phyloP scores from a whole-genome alignment of 768 basidiomycete genomes.

The Rubroboletus satanas region DNA sequence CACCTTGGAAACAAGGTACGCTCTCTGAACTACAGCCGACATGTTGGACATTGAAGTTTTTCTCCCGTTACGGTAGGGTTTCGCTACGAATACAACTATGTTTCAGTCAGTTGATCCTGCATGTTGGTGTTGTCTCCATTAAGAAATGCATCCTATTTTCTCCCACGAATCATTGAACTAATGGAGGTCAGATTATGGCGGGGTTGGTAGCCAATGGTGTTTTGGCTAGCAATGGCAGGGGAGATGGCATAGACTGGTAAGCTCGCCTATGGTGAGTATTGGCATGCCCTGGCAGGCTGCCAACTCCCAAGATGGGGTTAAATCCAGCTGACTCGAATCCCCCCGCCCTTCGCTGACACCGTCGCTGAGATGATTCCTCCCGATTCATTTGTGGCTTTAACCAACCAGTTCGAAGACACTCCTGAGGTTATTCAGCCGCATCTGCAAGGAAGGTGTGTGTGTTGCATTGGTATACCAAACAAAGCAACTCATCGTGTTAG shows the following conservation, averaged over 20 bases:
- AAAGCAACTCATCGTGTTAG: neutral
- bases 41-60: neutral
- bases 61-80: neutral
- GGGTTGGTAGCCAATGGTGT: conserved; percentile 1
- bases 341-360: neutral
- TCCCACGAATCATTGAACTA: conserved; percentile 8
- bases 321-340: neutral
- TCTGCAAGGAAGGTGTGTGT: neutral
- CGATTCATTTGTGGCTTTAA: fast-evolving
- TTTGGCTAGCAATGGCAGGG: neutral
- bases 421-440: neutral
- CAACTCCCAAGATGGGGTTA: conserved; percentile 4
- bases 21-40: neutral
- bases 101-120: neutral
- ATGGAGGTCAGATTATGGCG: neutral
- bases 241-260: neutral
- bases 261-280: neutral
- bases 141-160: neutral
- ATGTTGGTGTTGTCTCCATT: neutral
- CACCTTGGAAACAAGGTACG: neutral
- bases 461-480: neutral
- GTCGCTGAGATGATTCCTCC: neutral
- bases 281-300: conserved; percentile 10
- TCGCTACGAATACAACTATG: neutral
- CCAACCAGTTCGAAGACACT: neutral